These are phyloP conservation scores for Starmerella riodocensis DNA, from an alignment of 805 yeast genomes.

Conservation along the genomic window DNA sequence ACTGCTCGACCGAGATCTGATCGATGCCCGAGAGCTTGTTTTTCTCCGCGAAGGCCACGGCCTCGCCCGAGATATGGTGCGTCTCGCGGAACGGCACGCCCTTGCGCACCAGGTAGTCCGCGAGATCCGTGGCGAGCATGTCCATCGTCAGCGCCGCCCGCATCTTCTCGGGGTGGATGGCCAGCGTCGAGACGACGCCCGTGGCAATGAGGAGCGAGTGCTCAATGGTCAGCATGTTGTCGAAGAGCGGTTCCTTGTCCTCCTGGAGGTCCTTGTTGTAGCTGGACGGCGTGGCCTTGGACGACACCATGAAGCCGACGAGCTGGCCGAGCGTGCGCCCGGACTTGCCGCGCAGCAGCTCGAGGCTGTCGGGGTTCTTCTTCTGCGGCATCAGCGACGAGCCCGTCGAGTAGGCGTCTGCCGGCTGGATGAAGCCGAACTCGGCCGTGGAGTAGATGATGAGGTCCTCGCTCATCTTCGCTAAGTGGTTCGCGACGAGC, in stretches of 20 bases:
- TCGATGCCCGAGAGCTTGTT: slow-evolving; percentile 70
- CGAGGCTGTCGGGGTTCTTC: slow-evolving; percentile 95
- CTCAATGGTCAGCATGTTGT: slow-evolving; percentile 75
- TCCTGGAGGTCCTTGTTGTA: slow-evolving; percentile 98
- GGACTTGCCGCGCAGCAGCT: slow-evolving; percentile 87
- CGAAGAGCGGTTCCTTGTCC: slow-evolving; percentile 97
- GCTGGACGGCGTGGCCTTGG: slow-evolving; percentile 94
- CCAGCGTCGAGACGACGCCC: slow-evolving; percentile 84
- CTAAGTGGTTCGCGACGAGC: slow-evolving; percentile 86
- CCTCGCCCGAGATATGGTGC: slow-evolving; percentile 96
- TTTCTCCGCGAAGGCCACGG: slow-evolving; percentile 85
- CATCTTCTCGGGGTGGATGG: slow-evolving; percentile 65
- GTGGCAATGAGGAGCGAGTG: slow-evolving; percentile 91
- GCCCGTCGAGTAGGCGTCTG: slow-evolving; percentile 98
- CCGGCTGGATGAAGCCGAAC: slow-evolving; percentile 82
- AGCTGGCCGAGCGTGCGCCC: slow-evolving; percentile 95
- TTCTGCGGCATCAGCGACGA: slow-evolving; percentile 98
- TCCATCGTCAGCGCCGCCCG: slow-evolving; percentile 87
- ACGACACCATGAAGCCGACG: slow-evolving; percentile 90
- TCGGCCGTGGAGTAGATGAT: slow-evolving; percentile 95
- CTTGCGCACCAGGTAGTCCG: slow-evolving; percentile 91
- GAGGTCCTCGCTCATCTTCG: slow-evolving; percentile 87
- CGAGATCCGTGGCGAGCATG: slow-evolving; percentile 97
- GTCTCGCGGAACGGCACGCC: slow-evolving; percentile 99
- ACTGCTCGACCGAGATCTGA: slow-evolving; percentile 62